Base-by-base conservation (phyloP, 140 eudicot species). In the Ambrosia hybrid region DNA sequence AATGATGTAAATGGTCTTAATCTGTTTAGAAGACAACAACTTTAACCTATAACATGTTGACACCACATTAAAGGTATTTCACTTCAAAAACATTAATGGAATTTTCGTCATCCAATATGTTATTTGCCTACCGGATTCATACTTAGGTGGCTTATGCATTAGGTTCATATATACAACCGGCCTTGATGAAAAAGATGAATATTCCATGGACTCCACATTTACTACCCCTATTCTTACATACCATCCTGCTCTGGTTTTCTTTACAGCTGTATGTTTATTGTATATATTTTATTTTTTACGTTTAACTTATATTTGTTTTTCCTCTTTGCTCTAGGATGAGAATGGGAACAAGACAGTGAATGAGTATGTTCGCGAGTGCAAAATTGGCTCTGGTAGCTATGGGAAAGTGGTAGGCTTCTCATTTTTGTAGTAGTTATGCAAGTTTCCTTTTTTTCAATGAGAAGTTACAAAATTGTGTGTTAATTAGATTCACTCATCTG, bases 361-460 rank as follows among this genome's bases (percentile, higher is more conserved):
- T 56, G 34, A 56, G 61, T 56, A 56, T 56, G 61, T 56, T 4
- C 61, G 61, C 21, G 61, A 56, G 64, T 58, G 21, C 64, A 58
- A 58, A 58, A 58, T 58, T 58, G 39, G n/a, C n/a, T n/a, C n/a
- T n/a, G n/a, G n/a, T n/a, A n/a, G n/a, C n/a, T n/a, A n/a, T n/a
- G n/a, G n/a, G n/a, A n/a, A n/a, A 21, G 30, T 21, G 30, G 30
- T 21, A 21, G 30, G 30, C 30, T 21, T 21, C 30, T 21, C 30
- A 21, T 21, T 21, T 21, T 21, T 21, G 30, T 21, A 21, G 30
- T 21, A 21, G 30, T 21, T 21, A 21, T 21, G 30, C 30, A 21
- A 21, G 1, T 1, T 21, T 21, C 30, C 30, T 21, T 21, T 21
- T 21, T 21, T 21, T 21, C 30, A 21, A 1, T 21, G 30, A 21